These are phyloP conservation scores for Kwoniella shivajii DNA, from an alignment of 1,284 basidiomycete species.

Conservation along the genomic window DNA sequence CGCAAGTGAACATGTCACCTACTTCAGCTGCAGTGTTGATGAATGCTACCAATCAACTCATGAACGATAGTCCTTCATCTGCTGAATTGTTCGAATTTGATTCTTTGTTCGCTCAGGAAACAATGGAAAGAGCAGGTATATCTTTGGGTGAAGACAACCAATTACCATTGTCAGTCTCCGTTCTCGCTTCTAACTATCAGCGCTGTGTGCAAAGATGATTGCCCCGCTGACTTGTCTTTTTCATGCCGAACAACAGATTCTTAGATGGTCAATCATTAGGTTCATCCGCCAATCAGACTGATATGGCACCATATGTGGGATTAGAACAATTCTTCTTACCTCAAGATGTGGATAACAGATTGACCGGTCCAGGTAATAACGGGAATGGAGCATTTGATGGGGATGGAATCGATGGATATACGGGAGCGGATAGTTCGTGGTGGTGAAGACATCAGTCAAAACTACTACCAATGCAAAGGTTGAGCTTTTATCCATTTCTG, in stretches of 20 bases:
- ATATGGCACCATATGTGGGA: conserved; percentile 48
- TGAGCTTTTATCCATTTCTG: too few species aligned
- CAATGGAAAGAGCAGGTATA: conserved; percentile 51
- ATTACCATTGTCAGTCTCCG: conserved; percentile 43
- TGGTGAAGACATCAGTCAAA: background rate
- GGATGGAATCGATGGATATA: background rate
- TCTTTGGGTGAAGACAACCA: conserved; percentile 47
- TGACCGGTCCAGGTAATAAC: conserved; percentile 23
- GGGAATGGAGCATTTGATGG: background rate
- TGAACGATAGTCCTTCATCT: conserved; percentile 50
- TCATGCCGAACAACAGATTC: conserved; percentile 37
- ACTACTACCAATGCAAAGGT: too few species aligned
- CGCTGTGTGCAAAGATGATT: background rate
- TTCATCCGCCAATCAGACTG: conserved; percentile 29
- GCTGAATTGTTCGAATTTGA: conserved; percentile 52
- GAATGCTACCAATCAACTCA: conserved; percentile 33
- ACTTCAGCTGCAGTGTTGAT: conserved; percentile 26
- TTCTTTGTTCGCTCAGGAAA: conserved; percentile 50
- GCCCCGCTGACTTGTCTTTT: background rate
- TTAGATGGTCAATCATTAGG: conserved; percentile 53
- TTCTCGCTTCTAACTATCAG: background rate
- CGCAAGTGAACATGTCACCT: conserved; percentile 20
- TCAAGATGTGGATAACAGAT: conserved; percentile 42
- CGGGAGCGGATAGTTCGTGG: background rate
- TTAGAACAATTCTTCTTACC: conserved; percentile 55